phyloP scores from a whole-genome alignment of 192 early-diverging fungal species.

The Umbelopsis sp. region DNA sequence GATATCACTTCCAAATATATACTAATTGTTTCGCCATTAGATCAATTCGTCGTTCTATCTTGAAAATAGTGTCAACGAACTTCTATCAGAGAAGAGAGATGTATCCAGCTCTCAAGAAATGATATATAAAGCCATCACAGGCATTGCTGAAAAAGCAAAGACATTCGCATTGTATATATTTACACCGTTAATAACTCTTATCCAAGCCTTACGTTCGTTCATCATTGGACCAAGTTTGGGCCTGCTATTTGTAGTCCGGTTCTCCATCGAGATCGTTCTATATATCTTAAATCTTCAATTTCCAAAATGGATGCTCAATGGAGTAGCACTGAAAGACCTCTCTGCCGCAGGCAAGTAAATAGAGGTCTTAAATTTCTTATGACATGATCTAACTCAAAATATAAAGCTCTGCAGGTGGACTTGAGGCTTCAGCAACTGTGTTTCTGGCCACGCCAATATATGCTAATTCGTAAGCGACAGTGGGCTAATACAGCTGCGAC shows the following conservation, averaged over 20 bases:
- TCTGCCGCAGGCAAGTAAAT: conserved; percentile 57
- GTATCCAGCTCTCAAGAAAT: not conserved
- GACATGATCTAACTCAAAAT: conserved; percentile 12
- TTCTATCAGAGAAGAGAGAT: not conserved
- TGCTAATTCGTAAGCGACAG: conserved; percentile 58
- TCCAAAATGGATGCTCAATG: conserved; percentile 59
- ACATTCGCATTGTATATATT: not conserved
- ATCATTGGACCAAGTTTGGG: conserved; percentile 42
- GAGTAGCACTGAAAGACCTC: conserved; percentile 74
- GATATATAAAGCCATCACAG: not conserved
- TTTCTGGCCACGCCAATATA: conserved; percentile 90
- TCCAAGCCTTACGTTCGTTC: conserved; percentile 19
- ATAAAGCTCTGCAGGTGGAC: conserved; percentile 82
- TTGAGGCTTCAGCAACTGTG: conserved; percentile 80
- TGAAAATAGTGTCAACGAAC: conserved; percentile 50
- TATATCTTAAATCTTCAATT: conserved; percentile 63
- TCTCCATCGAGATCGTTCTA: conserved; percentile 57
- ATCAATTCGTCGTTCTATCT: conserved; percentile 66
- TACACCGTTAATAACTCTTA: not conserved
- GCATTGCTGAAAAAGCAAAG: not conserved
- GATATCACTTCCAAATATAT: not conserved
- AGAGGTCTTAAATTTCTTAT: conserved; percentile 7
- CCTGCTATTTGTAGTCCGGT: conserved; percentile 51
- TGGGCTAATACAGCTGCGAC: conserved; percentile 58
- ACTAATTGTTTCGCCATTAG: conserved; percentile 31